Conservation (phyloP, 441 rosid species). For the Populus trichocarpa region DNA sequence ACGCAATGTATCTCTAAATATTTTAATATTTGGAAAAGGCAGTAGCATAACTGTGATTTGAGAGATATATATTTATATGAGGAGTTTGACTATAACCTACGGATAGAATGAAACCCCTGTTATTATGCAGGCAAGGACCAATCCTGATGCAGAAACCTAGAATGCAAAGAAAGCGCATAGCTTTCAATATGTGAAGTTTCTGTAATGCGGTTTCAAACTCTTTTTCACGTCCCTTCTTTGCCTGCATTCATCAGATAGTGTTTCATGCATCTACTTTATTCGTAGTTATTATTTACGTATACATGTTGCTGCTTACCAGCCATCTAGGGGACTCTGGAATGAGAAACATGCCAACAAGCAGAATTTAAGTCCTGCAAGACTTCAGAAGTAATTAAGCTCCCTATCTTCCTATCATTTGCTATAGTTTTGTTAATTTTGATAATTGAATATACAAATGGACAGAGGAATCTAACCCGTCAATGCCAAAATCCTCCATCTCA, state of each 20-base stretch:
- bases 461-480: constrained; percentile 40
- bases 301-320: constrained; percentile 57
- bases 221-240: too few species aligned
- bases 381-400: constrained; percentile 14
- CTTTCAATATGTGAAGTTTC: too few species aligned
- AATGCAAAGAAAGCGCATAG: constrained; percentile 3
- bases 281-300: not conserved
- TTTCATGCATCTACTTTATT: too few species aligned
- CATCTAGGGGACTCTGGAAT: constrained; percentile 98
- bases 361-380: constrained; percentile 59
- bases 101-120: constrained; percentile 64
- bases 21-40: not conserved
- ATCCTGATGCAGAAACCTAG: constrained; percentile 71
- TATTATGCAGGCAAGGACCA: constrained; percentile 61
- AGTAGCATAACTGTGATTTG: too few species aligned
- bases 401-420: constrained; percentile 2
- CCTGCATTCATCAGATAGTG: too few species aligned
- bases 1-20: too few species aligned
- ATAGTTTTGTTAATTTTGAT: not conserved
- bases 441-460: not conserved
- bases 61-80: too few species aligned
- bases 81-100: constrained; percentile 37
- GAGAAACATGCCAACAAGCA: constrained; percentile 61
- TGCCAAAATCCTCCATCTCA: constrained; percentile 29
- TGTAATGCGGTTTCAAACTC: too few species aligned